Evolutionary conservation across 306 rosid species (phyloP).

Genomic region (Trichosanthes truncata): DNA sequence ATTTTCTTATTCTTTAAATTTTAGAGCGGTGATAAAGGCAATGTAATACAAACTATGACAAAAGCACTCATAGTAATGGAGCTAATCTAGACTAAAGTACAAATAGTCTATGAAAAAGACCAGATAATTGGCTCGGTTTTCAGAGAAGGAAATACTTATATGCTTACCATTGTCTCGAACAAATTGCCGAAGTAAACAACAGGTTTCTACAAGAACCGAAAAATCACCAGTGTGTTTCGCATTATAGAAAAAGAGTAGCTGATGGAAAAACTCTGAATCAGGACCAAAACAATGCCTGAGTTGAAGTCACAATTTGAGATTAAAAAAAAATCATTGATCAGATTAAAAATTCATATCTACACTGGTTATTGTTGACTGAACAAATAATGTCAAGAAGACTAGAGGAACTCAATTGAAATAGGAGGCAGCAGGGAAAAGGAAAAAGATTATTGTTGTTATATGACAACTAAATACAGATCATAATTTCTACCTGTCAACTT

Average conservation of each 20-base stretch:
- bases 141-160: background rate
- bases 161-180: conserved; percentile 57
- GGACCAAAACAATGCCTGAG: conserved; percentile 79
- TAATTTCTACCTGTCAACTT: conserved; percentile 59
- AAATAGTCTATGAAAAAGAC: background rate
- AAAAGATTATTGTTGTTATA: background rate
- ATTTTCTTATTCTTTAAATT: background rate
- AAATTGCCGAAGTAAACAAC: conserved; percentile 58
- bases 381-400: background rate
- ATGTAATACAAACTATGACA: background rate
- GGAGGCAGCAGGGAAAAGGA: background rate
- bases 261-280: conserved; percentile 79
- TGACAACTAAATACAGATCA: background rate
- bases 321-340: conserved; percentile 5
- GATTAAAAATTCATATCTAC: background rate
- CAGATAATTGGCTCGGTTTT: background rate
- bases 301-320: conserved; percentile 20
- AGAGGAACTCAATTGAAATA: background rate
- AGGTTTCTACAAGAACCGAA: conserved; percentile 57
- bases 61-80: background rate
- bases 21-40: background rate
- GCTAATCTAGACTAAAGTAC: background rate
- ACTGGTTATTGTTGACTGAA: conserved; percentile 10
- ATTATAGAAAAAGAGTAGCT: conserved; percentile 76
- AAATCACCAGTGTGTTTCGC: conserved; percentile 51